phyloP scores from a whole-genome alignment of 768 basidiomycete genomes.

The Podaxis sp. region DNA sequence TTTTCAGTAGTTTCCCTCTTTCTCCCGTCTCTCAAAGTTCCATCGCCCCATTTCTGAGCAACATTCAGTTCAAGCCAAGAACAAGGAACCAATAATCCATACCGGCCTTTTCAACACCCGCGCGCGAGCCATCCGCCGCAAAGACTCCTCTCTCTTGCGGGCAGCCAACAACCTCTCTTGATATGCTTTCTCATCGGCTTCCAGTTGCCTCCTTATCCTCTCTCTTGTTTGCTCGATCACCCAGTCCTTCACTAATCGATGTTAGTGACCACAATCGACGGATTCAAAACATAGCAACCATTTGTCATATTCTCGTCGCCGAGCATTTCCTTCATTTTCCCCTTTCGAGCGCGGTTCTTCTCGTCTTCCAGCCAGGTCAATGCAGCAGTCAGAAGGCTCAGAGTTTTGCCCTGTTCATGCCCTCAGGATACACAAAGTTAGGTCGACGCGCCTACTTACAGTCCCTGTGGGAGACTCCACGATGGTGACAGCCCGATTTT shows the following conservation, averaged over 20 bases:
- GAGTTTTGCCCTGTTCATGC: slow-evolving; percentile 72
- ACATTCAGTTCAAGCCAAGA: not conserved
- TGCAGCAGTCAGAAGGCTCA: slow-evolving; percentile 75
- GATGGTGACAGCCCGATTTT: slow-evolving; percentile 72
- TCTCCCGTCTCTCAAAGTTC: slow-evolving; percentile 4
- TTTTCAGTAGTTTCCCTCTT: slow-evolving; percentile 24
- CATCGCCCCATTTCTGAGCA: slow-evolving; percentile 19
- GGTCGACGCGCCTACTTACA: slow-evolving; percentile 38
- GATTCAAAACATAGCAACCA: slow-evolving; percentile 24
- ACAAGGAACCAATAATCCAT: slow-evolving; percentile 18
- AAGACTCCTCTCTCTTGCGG: slow-evolving; percentile 58
- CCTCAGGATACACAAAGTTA: not conserved
- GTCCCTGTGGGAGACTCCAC: slow-evolving; percentile 91
- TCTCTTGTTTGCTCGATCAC: slow-evolving; percentile 71
- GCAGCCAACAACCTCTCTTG: slow-evolving; percentile 60
- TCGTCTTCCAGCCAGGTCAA: slow-evolving; percentile 77
- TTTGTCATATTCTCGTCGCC: slow-evolving; percentile 28
- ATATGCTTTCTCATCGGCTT: slow-evolving; percentile 64
- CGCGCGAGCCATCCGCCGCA: slow-evolving; percentile 53
- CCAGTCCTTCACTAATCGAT: slow-evolving; percentile 63
- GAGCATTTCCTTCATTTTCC: slow-evolving; percentile 47
- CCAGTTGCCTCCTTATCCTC: slow-evolving; percentile 63
- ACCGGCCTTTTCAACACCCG: slow-evolving; percentile 65
- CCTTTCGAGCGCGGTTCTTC: slow-evolving; percentile 65
- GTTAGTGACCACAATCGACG: slow-evolving; percentile 1